Percentiles rank a stretch among this genome's conserved stretches.
These are phyloP conservation scores for Thalia dealbata DNA, from an alignment of 176 grass and related monocot genomes.

Conservation along the genomic window DNA sequence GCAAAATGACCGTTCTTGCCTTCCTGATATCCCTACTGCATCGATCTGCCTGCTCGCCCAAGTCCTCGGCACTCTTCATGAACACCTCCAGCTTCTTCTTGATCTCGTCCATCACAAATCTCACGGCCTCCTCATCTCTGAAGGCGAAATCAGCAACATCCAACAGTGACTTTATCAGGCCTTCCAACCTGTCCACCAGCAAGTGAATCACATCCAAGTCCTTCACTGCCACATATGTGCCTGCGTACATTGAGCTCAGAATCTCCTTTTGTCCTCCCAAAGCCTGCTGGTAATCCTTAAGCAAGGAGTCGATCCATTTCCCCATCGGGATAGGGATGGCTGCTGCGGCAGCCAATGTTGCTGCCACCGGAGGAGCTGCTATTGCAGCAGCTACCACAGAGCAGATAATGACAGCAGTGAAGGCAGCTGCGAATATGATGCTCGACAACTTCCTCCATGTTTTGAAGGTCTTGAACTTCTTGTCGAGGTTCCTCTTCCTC, in stretches of 20 bases:
- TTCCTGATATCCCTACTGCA: constrained; percentile 85
- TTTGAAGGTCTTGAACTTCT: constrained; percentile 64
- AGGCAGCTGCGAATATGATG: constrained; percentile 70
- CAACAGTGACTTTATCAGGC: constrained; percentile 43
- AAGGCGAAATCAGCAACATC: constrained; percentile 52
- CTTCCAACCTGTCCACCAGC: constrained; percentile 54
- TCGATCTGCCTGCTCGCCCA: constrained; percentile 60
- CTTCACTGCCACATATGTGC: constrained; percentile 56
- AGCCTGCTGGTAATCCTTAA: constrained; percentile 29
- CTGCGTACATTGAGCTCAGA: constrained; percentile 36
- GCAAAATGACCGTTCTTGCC: constrained; percentile 70
- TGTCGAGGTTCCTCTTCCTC: constrained; percentile 64
- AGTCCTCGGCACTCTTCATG: constrained; percentile 77
- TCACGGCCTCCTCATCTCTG: constrained; percentile 57
- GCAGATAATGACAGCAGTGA: constrained; percentile 29
- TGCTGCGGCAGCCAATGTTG: constrained; percentile 64
- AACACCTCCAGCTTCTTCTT: constrained; percentile 67
- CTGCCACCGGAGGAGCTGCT: constrained; percentile 36
- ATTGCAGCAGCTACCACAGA: constrained; percentile 24
- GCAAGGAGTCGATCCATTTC: constrained; percentile 35
- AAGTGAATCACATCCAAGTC: constrained; percentile 71
- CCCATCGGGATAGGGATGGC: constrained; percentile 8
- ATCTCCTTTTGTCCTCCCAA: constrained; percentile 26
- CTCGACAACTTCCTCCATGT: constrained; percentile 70
- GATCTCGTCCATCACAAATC: constrained; percentile 63